A percentile compares a stretch with the other conserved stretches of the same genome.
Conservation (phyloP, 2,329 filamentous ascomycete species). For the Albophoma yamanashiensis region DNA sequence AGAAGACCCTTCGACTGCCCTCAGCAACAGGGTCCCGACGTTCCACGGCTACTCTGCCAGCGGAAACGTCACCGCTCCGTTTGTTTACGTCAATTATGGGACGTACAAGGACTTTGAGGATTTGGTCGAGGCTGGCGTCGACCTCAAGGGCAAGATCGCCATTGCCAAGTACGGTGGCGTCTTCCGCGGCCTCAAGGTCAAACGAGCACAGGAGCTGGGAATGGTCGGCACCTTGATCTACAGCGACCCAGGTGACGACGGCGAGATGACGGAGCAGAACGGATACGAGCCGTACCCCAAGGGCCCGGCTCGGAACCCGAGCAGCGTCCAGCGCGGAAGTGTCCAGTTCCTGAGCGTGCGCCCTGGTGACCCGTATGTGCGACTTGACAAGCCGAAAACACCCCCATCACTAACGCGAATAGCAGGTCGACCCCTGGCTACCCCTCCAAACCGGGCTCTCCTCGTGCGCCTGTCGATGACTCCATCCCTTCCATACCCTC, state of each 20-base stretch:
- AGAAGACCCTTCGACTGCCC: constrained; percentile 68
- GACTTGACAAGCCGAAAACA: background rate
- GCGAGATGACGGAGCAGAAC: constrained; percentile 68
- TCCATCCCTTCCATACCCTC: constrained; percentile 80
- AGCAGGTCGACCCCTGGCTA: constrained; percentile 75
- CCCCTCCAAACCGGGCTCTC: constrained; percentile 80
- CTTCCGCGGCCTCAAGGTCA: constrained; percentile 86
- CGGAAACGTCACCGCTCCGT: constrained; percentile 81
- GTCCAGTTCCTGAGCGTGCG: constrained; percentile 65
- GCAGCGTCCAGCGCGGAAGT: constrained; percentile 82
- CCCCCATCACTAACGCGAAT: background rate
- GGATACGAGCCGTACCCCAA: constrained; percentile 72
- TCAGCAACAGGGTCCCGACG: constrained; percentile 66
- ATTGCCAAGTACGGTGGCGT: constrained; percentile 76
- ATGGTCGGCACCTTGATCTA: constrained; percentile 82
- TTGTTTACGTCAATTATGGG: constrained; percentile 87
- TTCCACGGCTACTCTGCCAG: constrained; percentile 94
- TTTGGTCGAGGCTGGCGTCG: constrained; percentile 62
- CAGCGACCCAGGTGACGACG: constrained; percentile 83
- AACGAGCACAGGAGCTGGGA: constrained; percentile 81
- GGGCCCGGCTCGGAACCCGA: constrained; percentile 79
- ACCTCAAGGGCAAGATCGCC: constrained; percentile 74
- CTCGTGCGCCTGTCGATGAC: constrained; percentile 58
- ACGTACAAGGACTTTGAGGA: constrained; percentile 81
- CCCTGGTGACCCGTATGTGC: constrained; percentile 54